Evolutionary conservation across 2,329 filamentous ascomycete genomes (phyloP).

Genomic region (Xylaria sp.): DNA sequence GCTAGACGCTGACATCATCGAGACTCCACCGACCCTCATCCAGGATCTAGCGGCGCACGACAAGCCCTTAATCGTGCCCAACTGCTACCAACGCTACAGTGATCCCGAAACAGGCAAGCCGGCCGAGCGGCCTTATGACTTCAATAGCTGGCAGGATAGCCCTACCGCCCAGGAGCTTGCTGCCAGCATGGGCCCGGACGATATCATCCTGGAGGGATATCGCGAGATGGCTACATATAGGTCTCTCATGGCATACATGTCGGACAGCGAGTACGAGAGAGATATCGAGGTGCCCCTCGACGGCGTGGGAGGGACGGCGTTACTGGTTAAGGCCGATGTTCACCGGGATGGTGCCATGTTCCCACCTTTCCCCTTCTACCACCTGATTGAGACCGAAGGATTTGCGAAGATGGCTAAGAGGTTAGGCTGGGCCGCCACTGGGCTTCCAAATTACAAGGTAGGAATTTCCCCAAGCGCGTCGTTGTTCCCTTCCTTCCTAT

Average conservation of each 20-base stretch:
- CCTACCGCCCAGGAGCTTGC: constrained; percentile 70
- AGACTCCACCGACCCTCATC: constrained; percentile 78
- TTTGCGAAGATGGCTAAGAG: constrained; percentile 96
- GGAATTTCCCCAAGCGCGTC: constrained; percentile 25
- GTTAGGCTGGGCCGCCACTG: constrained; percentile 77
- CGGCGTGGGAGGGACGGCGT: constrained; percentile 85
- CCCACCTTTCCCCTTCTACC: constrained; percentile 90
- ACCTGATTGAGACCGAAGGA: constrained; percentile 95
- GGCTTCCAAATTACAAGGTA: constrained; percentile 97
- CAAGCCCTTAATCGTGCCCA: constrained; percentile 87
- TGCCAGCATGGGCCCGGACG: constrained; percentile 77
- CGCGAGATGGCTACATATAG: constrained; percentile 88
- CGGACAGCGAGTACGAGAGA: constrained; percentile 49
- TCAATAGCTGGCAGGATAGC: constrained; percentile 96
- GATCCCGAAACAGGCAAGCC: constrained; percentile 63
- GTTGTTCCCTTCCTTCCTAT: constrained; percentile 3
- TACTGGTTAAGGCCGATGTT: constrained; percentile 93
- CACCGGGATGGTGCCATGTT: constrained; percentile 99
- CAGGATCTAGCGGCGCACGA: constrained; percentile 86
- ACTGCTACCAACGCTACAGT: constrained; percentile 85
- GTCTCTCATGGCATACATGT: constrained; percentile 82
- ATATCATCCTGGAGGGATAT: constrained; percentile 91
- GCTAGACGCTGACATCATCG: constrained; percentile 88
- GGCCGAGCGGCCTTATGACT: constrained; percentile 85
- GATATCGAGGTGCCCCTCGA: constrained; percentile 70